Percentiles rank a stretch among this genome's conserved stretches.
phyloP scores from a whole-genome alignment of 192 early-diverging fungal genomes.

The Coemansia erecta region DNA sequence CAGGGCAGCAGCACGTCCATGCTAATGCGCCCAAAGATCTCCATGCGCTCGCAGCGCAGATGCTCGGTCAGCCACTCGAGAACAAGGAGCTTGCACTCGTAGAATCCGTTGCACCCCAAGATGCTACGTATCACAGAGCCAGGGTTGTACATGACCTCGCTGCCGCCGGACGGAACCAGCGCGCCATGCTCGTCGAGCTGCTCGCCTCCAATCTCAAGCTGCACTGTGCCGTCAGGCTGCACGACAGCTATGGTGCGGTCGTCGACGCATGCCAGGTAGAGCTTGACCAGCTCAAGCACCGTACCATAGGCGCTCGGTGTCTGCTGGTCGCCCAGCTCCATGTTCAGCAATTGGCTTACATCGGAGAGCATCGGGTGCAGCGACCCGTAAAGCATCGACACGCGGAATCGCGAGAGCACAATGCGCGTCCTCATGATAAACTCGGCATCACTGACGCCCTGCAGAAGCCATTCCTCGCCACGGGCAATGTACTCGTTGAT shows the following conservation, averaged over 20 bases:
- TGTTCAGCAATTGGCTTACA: not conserved
- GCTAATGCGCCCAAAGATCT: slow-evolving; percentile 29
- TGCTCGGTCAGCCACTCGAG: slow-evolving; percentile 48
- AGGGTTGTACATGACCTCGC: slow-evolving; percentile 34
- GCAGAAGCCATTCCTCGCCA: slow-evolving; percentile 38
- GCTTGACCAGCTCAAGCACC: slow-evolving; percentile 29
- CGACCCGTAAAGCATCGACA: slow-evolving; percentile 41
- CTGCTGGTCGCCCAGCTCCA: slow-evolving; percentile 15
- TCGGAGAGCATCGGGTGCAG: slow-evolving; percentile 37
- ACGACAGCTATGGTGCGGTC: slow-evolving; percentile 26
- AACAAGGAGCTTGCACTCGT: slow-evolving; percentile 39
- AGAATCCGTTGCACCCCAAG: slow-evolving; percentile 31
- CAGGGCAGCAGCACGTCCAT: slow-evolving; percentile 19
- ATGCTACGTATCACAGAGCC: slow-evolving; percentile 22
- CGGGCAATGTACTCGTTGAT: slow-evolving; percentile 44
- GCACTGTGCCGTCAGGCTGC: slow-evolving; percentile 24
- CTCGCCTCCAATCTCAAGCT: slow-evolving; percentile 27
- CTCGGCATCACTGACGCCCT: slow-evolving; percentile 10
- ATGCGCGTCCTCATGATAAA: slow-evolving; percentile 15
- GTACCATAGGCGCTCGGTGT: slow-evolving; percentile 41
- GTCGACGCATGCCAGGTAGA: slow-evolving; percentile 42
- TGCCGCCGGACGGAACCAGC: slow-evolving; percentile 1
- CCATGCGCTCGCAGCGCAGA: slow-evolving; percentile 20
- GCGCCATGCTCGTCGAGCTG: slow-evolving; percentile 23
- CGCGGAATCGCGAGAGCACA: slow-evolving; percentile 43